Evolutionary conservation across 2,329 filamentous ascomycete genomes (phyloP), one percentile per base, ranked within the genome.

Genomic region (Arthrobotrys conoides): DNA sequence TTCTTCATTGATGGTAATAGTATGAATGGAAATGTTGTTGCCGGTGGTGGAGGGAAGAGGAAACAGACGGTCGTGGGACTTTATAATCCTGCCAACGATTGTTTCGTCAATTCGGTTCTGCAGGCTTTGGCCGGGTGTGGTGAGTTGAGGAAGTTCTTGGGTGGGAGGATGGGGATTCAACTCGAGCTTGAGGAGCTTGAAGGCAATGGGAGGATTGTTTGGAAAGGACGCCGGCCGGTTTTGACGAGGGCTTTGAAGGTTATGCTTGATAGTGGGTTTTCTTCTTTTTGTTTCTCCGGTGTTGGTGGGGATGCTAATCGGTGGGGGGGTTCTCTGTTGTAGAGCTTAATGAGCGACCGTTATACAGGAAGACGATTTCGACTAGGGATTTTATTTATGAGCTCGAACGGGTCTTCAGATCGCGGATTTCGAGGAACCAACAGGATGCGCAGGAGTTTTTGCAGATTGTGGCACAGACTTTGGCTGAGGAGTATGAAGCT

Each of bases 381-480:
- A 94, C 95, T 2, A 89, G 90, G n/a, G 88, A 88, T 0, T 97
- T 99, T 83, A 92, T 99, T 51, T 87, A 89, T 80, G 91, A 92
- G 0, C 87, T 99, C 65, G 96, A 99, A 85, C 87, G 87, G 33
- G 94, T 95, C 0, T 99, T 97, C 83, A 90, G 90, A 71, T 95
- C 96, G 82, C 90, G 93, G 82, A 97, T 99, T 82, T 97, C 93
- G 83, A 89, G 95, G 68, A 93, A 96, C 83, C 96, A 99, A 85
- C 96, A 99, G 85, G 96, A 99, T 86, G 96, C 96, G 10, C 96
- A 99, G 83, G 96, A 99, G 84, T 97, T 99, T 80, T 85, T 99
- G 71, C 96, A 99, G 85, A 91, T 98, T 63, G 91, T 99, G 12
- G 92, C 93, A 1, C 95, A 99, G 86, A 89, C 95, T 66, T 87